Evolutionary conservation across 1,284 basidiomycete genomes (phyloP), one percentile per base, ranked within the genome.

Genomic region (Ceraceosorus bombacis): DNA sequence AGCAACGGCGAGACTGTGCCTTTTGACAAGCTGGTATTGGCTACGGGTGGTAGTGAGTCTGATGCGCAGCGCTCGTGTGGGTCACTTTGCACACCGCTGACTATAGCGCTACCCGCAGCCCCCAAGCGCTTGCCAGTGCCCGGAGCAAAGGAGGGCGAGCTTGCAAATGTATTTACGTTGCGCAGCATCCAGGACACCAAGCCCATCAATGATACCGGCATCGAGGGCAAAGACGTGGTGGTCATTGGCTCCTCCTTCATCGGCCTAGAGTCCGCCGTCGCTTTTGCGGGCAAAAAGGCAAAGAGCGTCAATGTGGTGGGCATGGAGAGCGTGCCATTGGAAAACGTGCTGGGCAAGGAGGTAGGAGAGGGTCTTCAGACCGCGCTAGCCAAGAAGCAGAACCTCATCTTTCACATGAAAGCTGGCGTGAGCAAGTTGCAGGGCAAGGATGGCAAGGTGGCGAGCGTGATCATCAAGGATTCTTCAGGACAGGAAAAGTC

Each of bases 191-290:
- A 83, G 41, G 88, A 94, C 75, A 81, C 89, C 2, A 83, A 87
- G 79, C 83, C 83, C 55, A 86, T 95, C 65, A 82, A 82, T 50
- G 87, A 88, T 84, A 69, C 62, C 79, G 66, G 64, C 12, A 67
- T 69, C 66, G 64, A 76, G 15, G 67, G 72, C 49, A 87, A 89
- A 72, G 83, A 85, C 57, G 79, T 89, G 53, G 89, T 92, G 41
- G 84, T 95, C 41, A 88, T 95, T 65, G 92, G 92, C 1, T 88
- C 86, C 41, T 89, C 88, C 15, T 96, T 95, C 80, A 97, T 97
- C 72, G 87, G 88, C 57, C 90, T 96, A 88, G 92, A 97, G 78
- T 81, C 90, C 8, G 89, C 90, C 5, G 83, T 82, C 12, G 88
- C 89, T 0, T 80, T 90, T 0, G 76, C 85, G 5, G 60, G 59